Conservation (phyloP, 345 rosid species). For the Hypericum perforatum region DNA sequence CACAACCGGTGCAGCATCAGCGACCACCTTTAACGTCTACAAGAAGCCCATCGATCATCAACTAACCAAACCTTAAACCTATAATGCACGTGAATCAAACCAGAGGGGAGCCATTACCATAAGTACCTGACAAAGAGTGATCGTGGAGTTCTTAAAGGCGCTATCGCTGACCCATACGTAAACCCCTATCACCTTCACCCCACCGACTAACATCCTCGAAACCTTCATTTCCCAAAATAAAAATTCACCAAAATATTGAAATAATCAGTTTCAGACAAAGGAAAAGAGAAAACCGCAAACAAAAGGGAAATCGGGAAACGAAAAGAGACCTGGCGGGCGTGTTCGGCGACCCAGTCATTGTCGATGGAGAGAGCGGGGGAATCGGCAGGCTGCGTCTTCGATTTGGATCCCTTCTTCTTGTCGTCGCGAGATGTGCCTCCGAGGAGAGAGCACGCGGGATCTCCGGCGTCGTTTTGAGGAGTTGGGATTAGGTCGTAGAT, state of each 20-base stretch:
- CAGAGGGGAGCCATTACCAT: background rate
- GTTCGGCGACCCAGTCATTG: constrained; percentile 84
- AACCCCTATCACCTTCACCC: constrained; percentile 71
- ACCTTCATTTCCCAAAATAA: constrained; percentile 36
- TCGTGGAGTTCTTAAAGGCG: constrained; percentile 70
- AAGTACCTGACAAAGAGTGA: constrained; percentile 59
- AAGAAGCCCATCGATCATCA: constrained; percentile 14
- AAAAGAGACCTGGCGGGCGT: constrained; percentile 64
- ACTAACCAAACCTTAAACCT: background rate
- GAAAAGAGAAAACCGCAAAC: background rate
- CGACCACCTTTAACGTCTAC: constrained; percentile 65
- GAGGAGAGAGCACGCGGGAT: constrained; percentile 55
- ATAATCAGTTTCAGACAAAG: background rate
- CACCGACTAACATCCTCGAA: constrained; percentile 83
- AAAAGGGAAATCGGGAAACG: background rate
- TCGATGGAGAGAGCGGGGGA: constrained; percentile 51
- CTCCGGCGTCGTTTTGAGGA: constrained; percentile 64
- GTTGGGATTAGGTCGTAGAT: constrained; percentile 76
- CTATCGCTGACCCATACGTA: constrained; percentile 82
- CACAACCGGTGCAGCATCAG: constrained; percentile 48
- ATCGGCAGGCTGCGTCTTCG: constrained; percentile 57
- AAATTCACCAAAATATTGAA: background rate
- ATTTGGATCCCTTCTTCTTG: constrained; percentile 45
- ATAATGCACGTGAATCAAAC: background rate
- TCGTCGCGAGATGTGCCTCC: constrained; percentile 40